Evolutionary conservation across 345 rosid genomes (phyloP).

Genomic region (Linum tenue): DNA sequence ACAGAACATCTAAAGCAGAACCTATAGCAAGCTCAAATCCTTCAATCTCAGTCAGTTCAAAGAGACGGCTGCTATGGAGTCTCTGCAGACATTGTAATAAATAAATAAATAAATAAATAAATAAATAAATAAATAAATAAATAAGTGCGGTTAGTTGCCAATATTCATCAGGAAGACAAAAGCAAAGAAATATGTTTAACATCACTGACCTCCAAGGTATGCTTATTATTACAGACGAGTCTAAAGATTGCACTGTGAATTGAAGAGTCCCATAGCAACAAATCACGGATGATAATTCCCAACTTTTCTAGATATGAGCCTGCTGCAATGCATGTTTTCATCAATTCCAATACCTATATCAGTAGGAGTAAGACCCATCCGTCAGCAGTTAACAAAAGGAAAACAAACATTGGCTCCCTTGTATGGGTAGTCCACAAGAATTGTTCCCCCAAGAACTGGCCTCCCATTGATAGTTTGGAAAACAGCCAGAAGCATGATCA

Average conservation of each 20-base stretch:
- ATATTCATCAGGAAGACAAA: background rate
- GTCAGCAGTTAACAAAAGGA: constrained; percentile 1
- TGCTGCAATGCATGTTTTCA: constrained; percentile 55
- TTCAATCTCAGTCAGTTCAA: constrained; percentile 66
- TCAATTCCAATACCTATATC: constrained; percentile 59
- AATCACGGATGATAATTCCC: constrained; percentile 43
- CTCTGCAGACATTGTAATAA: constrained; percentile 37
- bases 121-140: constrained; percentile 6
- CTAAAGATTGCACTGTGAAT: constrained; percentile 59
- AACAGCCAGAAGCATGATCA: too few species aligned
- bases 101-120: constrained; percentile 9
- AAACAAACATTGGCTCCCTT: background rate
- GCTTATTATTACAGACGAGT: constrained; percentile 60
- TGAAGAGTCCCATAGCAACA: constrained; percentile 72
- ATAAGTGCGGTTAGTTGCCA: background rate
- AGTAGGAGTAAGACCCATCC: constrained; percentile 4
- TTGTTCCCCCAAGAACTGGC: too few species aligned
- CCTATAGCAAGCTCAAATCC: constrained; percentile 69
- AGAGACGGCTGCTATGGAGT: constrained; percentile 50
- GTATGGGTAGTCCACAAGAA: too few species aligned
- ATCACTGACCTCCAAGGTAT: constrained; percentile 67
- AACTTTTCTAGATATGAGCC: constrained; percentile 41
- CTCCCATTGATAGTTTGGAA: too few species aligned
- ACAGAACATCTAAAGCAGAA: constrained; percentile 64
- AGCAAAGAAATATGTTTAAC: constrained; percentile 7